Percentiles rank a stretch among this genome's conserved stretches.
phyloP scores from a whole-genome alignment of 129 eudicot species.

The Lactuca saligna region DNA sequence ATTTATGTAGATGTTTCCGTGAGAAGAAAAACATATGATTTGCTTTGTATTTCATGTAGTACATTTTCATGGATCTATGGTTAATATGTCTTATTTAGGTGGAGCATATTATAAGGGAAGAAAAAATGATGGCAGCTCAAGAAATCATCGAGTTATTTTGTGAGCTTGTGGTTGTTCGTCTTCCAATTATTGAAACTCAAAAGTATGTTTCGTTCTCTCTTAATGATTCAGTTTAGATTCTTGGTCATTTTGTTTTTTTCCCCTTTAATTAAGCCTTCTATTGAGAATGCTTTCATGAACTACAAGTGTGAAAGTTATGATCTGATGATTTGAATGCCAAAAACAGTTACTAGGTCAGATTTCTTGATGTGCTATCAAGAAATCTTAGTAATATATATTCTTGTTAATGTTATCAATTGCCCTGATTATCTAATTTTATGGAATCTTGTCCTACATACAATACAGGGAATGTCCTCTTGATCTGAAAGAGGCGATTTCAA shows the following conservation, averaged over 20 bases:
- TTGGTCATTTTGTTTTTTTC: neutral
- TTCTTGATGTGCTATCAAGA: too few species aligned
- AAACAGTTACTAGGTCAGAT: too few species aligned
- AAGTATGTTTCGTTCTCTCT: constrained; percentile 42
- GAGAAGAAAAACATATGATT: neutral
- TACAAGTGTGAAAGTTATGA: too few species aligned
- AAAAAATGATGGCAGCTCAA: constrained; percentile 99
- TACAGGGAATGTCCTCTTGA: constrained; percentile 90
- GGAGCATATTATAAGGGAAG: constrained; percentile 94
- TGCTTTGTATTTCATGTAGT: neutral
- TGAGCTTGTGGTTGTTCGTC: constrained; percentile 91
- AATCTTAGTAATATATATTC: too few species aligned
- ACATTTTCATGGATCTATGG: constrained; percentile 1
- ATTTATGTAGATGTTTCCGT: neutral
- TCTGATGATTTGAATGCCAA: too few species aligned
- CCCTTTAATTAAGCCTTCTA: too few species aligned
- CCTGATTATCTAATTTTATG: neutral
- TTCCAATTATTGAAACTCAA: constrained; percentile 92
- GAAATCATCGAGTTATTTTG: constrained; percentile 90
- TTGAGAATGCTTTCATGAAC: too few species aligned
- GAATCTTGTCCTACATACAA: constrained; percentile 19
- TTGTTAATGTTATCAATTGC: neutral
- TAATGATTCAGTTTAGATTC: neutral
- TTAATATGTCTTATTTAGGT: constrained; percentile 45
- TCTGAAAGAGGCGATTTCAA: constrained; percentile 91